A percentile compares a stretch with the other conserved stretches of the same genome.
Evolutionary conservation across 371 early-diverging fungal species (phyloP).

Genomic region (Mucor indicus): DNA sequence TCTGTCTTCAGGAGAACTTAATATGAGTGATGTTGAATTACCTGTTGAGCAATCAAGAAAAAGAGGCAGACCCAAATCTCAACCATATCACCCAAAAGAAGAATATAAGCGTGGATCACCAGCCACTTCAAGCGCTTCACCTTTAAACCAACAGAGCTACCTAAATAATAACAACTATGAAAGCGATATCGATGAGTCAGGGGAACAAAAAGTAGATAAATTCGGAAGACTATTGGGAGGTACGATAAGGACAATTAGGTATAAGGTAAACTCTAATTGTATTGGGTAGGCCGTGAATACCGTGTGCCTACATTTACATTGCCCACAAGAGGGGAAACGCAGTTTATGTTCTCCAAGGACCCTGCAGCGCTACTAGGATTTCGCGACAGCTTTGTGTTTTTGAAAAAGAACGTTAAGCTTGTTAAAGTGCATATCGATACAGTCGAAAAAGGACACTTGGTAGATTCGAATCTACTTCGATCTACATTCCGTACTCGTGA

Average conservation of each 20-base stretch:
- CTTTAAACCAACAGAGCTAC: too few relatives aligned
- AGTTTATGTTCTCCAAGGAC: constrained; percentile 87
- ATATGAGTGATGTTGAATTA: constrained; percentile 12
- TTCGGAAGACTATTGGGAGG: constrained; percentile 75
- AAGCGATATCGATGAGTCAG: constrained; percentile 60
- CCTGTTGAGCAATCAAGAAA: constrained; percentile 7
- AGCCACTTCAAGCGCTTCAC: too few relatives aligned
- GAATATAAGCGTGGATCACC: too few relatives aligned
- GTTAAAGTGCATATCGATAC: constrained; percentile 74
- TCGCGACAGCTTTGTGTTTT: constrained; percentile 89
- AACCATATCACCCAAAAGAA: neutral
- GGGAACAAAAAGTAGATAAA: constrained; percentile 71
- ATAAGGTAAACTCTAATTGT: neutral
- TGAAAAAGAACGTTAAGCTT: constrained; percentile 77
- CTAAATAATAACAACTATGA: too few relatives aligned
- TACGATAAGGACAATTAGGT: constrained; percentile 5
- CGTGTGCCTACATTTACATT: constrained; percentile 67
- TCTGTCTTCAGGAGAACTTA: constrained; percentile 22
- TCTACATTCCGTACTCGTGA: constrained; percentile 76
- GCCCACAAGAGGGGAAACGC: constrained; percentile 63
- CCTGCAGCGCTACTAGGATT: constrained; percentile 80
- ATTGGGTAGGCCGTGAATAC: constrained; percentile 61
- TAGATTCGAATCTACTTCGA: constrained; percentile 66
- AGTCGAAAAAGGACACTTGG: constrained; percentile 73
- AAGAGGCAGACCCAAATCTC: constrained; percentile 16